These are phyloP conservation scores for Furcasterigmium sp. DNA, from an alignment of 2,329 filamentous ascomycete species.

Conservation along the genomic window DNA sequence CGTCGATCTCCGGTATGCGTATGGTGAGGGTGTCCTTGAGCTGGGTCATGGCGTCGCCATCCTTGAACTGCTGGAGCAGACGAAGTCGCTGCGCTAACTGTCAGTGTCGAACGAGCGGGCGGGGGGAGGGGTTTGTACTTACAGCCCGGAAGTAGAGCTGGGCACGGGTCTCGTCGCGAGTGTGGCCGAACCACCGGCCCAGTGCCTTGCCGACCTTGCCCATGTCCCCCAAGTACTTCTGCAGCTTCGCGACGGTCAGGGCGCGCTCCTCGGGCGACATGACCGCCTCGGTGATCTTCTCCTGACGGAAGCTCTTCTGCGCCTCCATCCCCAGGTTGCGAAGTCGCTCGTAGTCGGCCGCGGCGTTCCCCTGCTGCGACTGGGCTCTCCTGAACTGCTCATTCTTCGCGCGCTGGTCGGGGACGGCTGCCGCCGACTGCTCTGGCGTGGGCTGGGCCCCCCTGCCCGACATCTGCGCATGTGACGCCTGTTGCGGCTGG, in stretches of 20 bases:
- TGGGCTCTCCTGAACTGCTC: conserved; percentile 26
- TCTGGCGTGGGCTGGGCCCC: conserved; percentile 24
- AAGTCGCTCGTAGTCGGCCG: conserved; percentile 20
- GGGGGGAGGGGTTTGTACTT: conserved; percentile 22
- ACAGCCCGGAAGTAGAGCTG: conserved; percentile 49
- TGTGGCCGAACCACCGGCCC: conserved; percentile 41
- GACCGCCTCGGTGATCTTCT: conserved; percentile 37
- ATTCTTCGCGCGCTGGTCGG: conserved; percentile 40
- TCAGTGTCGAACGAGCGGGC: not conserved
- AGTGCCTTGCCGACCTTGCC: conserved; percentile 38
- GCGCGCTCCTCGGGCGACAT: conserved; percentile 39
- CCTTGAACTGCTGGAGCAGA: conserved; percentile 47
- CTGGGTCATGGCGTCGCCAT: conserved; percentile 39
- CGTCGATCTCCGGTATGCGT: conserved; percentile 43
- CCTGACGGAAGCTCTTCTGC: conserved; percentile 28
- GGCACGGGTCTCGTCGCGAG: conserved; percentile 43
- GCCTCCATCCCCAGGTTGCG: conserved; percentile 33
- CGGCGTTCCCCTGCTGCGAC: conserved; percentile 1
- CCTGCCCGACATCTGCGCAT: conserved; percentile 6
- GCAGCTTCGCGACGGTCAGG: conserved; percentile 39
- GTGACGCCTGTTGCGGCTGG: conserved; percentile 19
- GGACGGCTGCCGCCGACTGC: conserved; percentile 34
- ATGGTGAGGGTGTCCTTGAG: conserved; percentile 48
- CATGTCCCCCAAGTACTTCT: conserved; percentile 34
- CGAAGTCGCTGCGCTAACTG: conserved; percentile 40